Base-by-base conservation (phyloP, 768 basidiomycete genomes). In the Tephrocybe sp. region DNA sequence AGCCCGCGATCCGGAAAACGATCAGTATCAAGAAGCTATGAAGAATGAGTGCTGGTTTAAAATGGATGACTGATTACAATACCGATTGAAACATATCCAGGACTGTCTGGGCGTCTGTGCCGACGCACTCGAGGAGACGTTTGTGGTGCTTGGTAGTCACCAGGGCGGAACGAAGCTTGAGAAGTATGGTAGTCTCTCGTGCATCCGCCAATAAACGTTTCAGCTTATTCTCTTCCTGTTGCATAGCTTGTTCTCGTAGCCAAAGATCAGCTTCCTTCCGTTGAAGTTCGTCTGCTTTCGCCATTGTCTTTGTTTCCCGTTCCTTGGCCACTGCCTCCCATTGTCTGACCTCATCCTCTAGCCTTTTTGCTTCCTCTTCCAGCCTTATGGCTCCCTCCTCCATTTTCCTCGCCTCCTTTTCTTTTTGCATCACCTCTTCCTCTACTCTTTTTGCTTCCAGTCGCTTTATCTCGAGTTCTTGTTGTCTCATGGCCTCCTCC, bases 31-130 rank as follows among this genome's bases (percentile, higher is more conserved):
- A 52, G 30, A 3, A 52, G 25, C 51, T 52, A 18, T 45, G 3
- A 4, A 20, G 18, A 17, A 11, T 32, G 32, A 30, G 25, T 33
- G 17, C 15, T 10, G 15, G 15, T 45, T n/a, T 3, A 26, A 26
- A 39, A 3, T 28, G 25, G 3, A 23, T 9, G 24, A 36, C n/a
- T 24, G 9, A 4, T 34, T 18, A n/a, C 42, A n/a, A 1, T 28
- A 46, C 51, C 18, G 26, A 30, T 52, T 52, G 51, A 32, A 52
- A 52, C 15, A 5, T 28, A 40, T 52, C 51, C 18, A 52, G 23
- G 6, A 52, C 8, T 9, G n/a, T 36, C 17, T 52, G 51, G 20
- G 51, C 44, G 12, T 52, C 42, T 2, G 23, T 4, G 9, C 51
- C 51, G 5, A 24, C 25, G 12, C n/a, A 21, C 3, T 24, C 10